Evolutionary conservation across 225 moss, liverwort and hornwort genomes (phyloP), one percentile per base, ranked within the genome.

Genomic region (Bryum argenteum): DNA sequence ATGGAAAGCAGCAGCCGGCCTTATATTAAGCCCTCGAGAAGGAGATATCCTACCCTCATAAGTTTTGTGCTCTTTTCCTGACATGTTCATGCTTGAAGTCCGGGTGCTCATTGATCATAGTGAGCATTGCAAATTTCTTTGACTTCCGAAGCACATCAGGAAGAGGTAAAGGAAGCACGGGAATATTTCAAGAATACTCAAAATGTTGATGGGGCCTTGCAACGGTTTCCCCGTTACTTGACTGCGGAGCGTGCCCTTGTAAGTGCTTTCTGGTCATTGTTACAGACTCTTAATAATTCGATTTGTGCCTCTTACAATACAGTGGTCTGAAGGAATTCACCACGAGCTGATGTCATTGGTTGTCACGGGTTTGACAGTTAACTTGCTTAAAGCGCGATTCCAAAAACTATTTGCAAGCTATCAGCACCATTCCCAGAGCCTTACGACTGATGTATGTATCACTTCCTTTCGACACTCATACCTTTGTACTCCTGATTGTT

Each of bases 181-280:
- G 84, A 89, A 26, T 88, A 91, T 74, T 98, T 80, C 68, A 79
- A 86, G 75, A 81, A 80, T 70, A 91, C 92, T 66, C 77, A 73
- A 45, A 81, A 92, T 77, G 80, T 88, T 65, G 87, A 88, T 71
- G 88, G 72, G 28, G 92, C 98, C 63, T 78, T 94, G 50, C 71
- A 72, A 44, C 78, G 71, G 37, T 92, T 98, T 66, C 98, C 98
- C 24, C 91, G 92, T 51, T 89, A 94, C 58, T 64, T 98, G 79
- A 88, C 90, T 40, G 88, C 88, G 50, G 98, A 98, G 78, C 91
- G 94, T 80, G 92, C 94, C 40, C 73, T 98, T 83, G 94, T 94
- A 65, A 89, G 89, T 79, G 52, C 16, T 39, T 69, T 23, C 42
- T 55, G 61, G 40, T 26, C 11, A 52, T 73, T 68, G 9, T 21